Conservation (phyloP, 2,329 filamentous ascomycete species). For the Talaromyces sp. region DNA sequence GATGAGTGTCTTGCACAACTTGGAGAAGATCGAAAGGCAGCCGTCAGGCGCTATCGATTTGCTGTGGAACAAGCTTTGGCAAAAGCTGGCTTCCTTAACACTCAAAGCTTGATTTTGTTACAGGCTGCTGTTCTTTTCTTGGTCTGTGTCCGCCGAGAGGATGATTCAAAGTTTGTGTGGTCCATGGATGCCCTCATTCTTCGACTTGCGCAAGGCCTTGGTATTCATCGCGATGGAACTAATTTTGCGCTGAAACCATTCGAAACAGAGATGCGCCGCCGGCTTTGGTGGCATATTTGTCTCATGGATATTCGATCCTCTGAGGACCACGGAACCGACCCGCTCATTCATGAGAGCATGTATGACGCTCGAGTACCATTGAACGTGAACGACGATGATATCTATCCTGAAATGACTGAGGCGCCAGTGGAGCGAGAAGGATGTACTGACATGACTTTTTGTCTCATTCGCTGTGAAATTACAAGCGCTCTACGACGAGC, state of each 20-base stretch:
- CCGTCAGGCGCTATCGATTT: conserved; percentile 62
- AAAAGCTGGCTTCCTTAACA: conserved; percentile 64
- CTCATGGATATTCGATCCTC: conserved; percentile 53
- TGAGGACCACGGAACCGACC: conserved; percentile 54
- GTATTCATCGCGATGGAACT: conserved; percentile 55
- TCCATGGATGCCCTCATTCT: conserved; percentile 46
- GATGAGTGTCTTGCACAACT: conserved; percentile 49
- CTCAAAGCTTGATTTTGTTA: conserved; percentile 63
- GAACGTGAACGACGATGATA: conserved; percentile 57
- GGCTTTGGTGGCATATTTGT: conserved; percentile 56
- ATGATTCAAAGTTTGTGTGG: conserved; percentile 48
- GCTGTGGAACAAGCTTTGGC: conserved; percentile 66
- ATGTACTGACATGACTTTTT: conserved; percentile 58
- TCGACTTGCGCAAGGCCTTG: conserved; percentile 49
- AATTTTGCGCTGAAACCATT: conserved; percentile 52
- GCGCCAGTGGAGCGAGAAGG: conserved; percentile 53
- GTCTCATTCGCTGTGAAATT: conserved; percentile 58
- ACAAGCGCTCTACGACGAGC: conserved; percentile 46
- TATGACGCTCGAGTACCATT: conserved; percentile 54
- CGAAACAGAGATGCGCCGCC: conserved; percentile 56
- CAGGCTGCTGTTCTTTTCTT: conserved; percentile 67
- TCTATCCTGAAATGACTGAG: conserved; percentile 53
- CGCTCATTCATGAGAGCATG: conserved; percentile 45
- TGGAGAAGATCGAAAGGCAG: conserved; percentile 54
- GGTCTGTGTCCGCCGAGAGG: conserved; percentile 49